These are phyloP conservation scores for Kwoniella dendrophila DNA, from an alignment of 768 basidiomycete genomes.

Conservation along the genomic window DNA sequence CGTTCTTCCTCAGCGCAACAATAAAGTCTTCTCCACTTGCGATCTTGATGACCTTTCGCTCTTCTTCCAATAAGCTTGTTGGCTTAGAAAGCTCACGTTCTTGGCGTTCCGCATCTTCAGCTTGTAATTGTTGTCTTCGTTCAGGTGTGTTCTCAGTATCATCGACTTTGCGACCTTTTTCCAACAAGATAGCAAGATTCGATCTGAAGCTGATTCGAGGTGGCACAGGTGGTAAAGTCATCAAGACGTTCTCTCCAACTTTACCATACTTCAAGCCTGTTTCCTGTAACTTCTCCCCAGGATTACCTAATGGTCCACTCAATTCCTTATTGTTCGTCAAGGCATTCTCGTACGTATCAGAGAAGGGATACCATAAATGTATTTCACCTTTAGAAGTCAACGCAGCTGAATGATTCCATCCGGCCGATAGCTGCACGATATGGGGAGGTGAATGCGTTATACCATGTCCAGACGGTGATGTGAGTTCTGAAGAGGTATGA, in stretches of 20 bases:
- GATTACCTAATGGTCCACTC: slow-evolving; percentile 24
- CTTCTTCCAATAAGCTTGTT: slow-evolving; percentile 14
- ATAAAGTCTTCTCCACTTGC: slow-evolving; percentile 74
- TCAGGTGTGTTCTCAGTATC: too few species aligned
- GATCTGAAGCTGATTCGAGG: too few species aligned
- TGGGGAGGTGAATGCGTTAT: slow-evolving; percentile 27
- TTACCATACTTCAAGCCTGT: slow-evolving; percentile 41
- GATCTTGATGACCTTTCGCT: slow-evolving; percentile 69
- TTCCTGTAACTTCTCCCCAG: slow-evolving; percentile 22
- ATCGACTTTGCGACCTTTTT: too few species aligned
- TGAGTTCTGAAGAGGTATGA: slow-evolving; percentile 40
- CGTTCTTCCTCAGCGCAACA: slow-evolving; percentile 66
- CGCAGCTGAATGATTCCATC: slow-evolving; percentile 48
- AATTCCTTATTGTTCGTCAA: slow-evolving; percentile 28
- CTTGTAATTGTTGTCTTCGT: slow-evolving; percentile 1
- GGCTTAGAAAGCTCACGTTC: slow-evolving; percentile 9
- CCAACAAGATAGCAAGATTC: too few species aligned
- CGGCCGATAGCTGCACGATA: slow-evolving; percentile 43
- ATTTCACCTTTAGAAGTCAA: slow-evolving; percentile 40
- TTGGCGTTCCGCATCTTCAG: slow-evolving; percentile 30
- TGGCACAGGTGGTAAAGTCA: slow-evolving; percentile 31
- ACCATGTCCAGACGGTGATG: slow-evolving; percentile 32
- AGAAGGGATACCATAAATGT: slow-evolving; percentile 47
- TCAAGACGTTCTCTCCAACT: slow-evolving; percentile 31
- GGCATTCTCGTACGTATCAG: slow-evolving; percentile 23